These are phyloP conservation scores for Bipolaris cookei DNA, from an alignment of 2,329 filamentous ascomycete species.

Conservation along the genomic window DNA sequence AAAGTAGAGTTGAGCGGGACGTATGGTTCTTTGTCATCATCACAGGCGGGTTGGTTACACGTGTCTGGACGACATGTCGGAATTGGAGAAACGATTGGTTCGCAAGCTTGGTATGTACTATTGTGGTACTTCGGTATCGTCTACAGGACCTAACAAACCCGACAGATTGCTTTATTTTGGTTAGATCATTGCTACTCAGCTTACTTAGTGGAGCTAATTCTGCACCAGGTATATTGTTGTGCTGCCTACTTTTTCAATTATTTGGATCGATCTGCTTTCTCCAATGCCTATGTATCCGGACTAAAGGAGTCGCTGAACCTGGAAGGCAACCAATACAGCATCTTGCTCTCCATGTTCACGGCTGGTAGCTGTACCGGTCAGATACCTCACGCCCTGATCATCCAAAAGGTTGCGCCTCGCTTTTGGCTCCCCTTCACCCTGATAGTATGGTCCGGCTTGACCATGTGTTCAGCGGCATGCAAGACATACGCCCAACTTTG, in stretches of 20 bases:
- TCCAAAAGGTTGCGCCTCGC: slow-evolving; percentile 36
- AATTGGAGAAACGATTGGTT: slow-evolving; percentile 32
- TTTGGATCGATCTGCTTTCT: slow-evolving; percentile 35
- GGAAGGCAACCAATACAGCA: slow-evolving; percentile 37
- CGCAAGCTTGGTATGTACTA: slow-evolving; percentile 30
- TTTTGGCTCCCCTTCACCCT: slow-evolving; percentile 41
- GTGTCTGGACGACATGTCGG: slow-evolving; percentile 18
- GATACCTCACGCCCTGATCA: slow-evolving; percentile 39
- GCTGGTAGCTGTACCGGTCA: slow-evolving; percentile 39
- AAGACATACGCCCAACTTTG: slow-evolving; percentile 37
- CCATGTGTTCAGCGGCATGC: slow-evolving; percentile 39
- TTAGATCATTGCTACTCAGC: background rate
- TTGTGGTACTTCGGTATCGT: background rate
- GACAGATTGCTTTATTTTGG: slow-evolving; percentile 35
- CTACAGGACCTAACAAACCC: background rate
- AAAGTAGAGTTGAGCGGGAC: background rate
- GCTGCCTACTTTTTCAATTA: slow-evolving; percentile 45
- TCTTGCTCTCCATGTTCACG: slow-evolving; percentile 39
- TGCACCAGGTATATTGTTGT: slow-evolving; percentile 33
- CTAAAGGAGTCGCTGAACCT: slow-evolving; percentile 35
- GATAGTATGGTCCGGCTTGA: slow-evolving; percentile 38
- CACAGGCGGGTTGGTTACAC: slow-evolving; percentile 7
- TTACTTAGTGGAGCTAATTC: background rate
- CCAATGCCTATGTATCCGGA: slow-evolving; percentile 42
- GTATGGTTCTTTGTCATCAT: background rate